These are phyloP conservation scores for Penicillium polonicum DNA, from an alignment of 2,329 filamentous ascomycete species.

Conservation along the genomic window DNA sequence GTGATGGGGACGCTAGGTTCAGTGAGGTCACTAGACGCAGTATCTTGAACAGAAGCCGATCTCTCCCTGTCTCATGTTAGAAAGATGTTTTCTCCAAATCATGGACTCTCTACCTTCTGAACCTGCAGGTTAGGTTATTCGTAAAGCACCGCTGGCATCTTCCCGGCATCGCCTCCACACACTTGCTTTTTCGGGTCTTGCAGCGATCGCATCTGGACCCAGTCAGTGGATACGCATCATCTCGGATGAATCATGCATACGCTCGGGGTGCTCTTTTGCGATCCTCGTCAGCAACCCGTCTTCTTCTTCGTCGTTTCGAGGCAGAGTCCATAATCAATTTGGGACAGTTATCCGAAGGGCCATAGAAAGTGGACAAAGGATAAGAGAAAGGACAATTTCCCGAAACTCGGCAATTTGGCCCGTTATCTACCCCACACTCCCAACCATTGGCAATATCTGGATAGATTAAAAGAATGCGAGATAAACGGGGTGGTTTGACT, in stretches of 20 bases:
- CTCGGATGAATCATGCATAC: slow-evolving; percentile 14
- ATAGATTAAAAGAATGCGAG: not conserved
- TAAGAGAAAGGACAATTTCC: not conserved
- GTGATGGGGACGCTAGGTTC: not conserved
- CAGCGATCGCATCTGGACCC: slow-evolving; percentile 33
- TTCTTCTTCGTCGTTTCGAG: slow-evolving; percentile 17
- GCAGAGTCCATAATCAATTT: not conserved
- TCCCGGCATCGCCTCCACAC: slow-evolving; percentile 29
- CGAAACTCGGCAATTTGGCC: not conserved
- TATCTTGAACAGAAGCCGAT: not conserved
- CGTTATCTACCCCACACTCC: not conserved
- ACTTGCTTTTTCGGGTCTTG: slow-evolving; percentile 39
- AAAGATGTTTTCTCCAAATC: no score
- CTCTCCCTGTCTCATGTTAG: not conserved
- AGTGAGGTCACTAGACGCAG: not conserved
- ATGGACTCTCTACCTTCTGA: slow-evolving; percentile 16
- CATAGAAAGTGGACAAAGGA: not conserved
- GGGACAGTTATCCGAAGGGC: not conserved
- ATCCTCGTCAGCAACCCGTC: slow-evolving; percentile 35
- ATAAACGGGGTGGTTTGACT: not conserved
- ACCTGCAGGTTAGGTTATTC: slow-evolving; percentile 7
- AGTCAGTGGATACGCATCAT: not conserved
- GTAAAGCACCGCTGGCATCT: slow-evolving; percentile 30
- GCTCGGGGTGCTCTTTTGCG: slow-evolving; percentile 37
- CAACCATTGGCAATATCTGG: not conserved